Conservation (phyloP, 305 asterid genomes). For the Fraxinus velutina region DNA sequence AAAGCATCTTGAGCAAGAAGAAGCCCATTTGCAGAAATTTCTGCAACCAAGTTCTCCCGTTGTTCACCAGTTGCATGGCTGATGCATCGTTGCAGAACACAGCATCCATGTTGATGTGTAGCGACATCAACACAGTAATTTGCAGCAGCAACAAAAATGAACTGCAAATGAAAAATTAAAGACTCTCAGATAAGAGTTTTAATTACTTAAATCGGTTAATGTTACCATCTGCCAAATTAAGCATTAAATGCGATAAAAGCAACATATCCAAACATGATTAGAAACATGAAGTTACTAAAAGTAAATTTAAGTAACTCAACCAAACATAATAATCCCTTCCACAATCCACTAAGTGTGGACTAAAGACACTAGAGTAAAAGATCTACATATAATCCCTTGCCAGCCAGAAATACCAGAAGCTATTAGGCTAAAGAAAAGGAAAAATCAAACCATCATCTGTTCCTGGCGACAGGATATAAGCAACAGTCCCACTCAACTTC, state of each 20-base stretch:
- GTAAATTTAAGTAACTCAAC: not conserved
- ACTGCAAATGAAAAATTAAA: conserved; percentile 43
- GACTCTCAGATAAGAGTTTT: conserved; percentile 3
- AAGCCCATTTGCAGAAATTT: conserved; percentile 68
- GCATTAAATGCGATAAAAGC: not conserved
- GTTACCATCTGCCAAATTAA: not conserved
- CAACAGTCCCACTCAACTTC: not conserved
- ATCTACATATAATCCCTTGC: not conserved
- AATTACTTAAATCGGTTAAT: not conserved
- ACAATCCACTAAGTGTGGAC: not conserved
- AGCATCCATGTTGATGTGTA: conserved; percentile 88
- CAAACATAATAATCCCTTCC: not conserved
- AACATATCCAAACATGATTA: not conserved
- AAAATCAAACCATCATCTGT: not conserved
- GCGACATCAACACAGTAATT: conserved; percentile 81
- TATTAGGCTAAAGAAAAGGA: not conserved
- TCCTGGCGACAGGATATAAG: not conserved
- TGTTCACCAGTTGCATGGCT: conserved; percentile 61
- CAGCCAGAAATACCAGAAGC: not conserved
- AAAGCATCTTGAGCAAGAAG: conserved; percentile 84
- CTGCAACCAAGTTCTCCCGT: conserved; percentile 55
- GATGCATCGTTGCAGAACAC: conserved; percentile 88
- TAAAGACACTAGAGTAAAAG: not conserved
- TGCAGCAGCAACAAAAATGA: conserved; percentile 80
- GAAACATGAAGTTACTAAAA: not conserved